Conservation (phyloP, 2,329 filamentous ascomycete species). For the Scytalidium lignicola region DNA sequence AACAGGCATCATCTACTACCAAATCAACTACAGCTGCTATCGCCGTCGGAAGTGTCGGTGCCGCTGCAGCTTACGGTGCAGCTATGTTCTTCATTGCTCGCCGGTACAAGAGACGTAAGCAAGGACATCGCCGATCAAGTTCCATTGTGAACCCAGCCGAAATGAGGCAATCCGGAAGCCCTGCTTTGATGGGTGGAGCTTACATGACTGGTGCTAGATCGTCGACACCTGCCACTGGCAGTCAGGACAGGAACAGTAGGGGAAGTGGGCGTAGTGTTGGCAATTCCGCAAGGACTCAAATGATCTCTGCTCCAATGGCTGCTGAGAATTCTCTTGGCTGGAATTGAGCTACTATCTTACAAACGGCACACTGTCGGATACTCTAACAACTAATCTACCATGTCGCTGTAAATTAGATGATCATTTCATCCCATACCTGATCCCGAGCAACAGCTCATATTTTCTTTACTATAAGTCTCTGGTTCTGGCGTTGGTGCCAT, state of each 20-base stretch:
- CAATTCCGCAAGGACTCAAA: slow-evolving; percentile 52
- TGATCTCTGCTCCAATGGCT: slow-evolving; percentile 71
- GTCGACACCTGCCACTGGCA: slow-evolving; percentile 28
- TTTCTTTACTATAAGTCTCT: slow-evolving; percentile 23
- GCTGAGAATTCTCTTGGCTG: slow-evolving; percentile 73
- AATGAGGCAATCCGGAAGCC: slow-evolving; percentile 38
- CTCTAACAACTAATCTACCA: neutral
- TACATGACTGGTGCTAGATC: slow-evolving; percentile 31
- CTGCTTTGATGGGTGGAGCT: slow-evolving; percentile 46
- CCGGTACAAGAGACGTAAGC: slow-evolving; percentile 62
- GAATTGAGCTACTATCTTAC: slow-evolving; percentile 48
- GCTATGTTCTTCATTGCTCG: slow-evolving; percentile 73
- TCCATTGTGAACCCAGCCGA: slow-evolving; percentile 49
- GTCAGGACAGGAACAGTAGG: slow-evolving; percentile 47
- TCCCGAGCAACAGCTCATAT: slow-evolving; percentile 15
- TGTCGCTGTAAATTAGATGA: slow-evolving; percentile 2
- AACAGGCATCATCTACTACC: slow-evolving; percentile 45
- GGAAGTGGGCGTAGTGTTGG: slow-evolving; percentile 42
- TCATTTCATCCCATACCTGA: slow-evolving; percentile 8
- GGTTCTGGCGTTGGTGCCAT: slow-evolving; percentile 24
- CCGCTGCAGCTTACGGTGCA: slow-evolving; percentile 66
- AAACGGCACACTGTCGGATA: neutral
- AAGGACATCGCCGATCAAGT: slow-evolving; percentile 56
- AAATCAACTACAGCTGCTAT: slow-evolving; percentile 62
- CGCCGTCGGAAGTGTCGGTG: slow-evolving; percentile 57